Base-by-base conservation (phyloP, 306 rosid species). In the Carpinus fangiana region DNA sequence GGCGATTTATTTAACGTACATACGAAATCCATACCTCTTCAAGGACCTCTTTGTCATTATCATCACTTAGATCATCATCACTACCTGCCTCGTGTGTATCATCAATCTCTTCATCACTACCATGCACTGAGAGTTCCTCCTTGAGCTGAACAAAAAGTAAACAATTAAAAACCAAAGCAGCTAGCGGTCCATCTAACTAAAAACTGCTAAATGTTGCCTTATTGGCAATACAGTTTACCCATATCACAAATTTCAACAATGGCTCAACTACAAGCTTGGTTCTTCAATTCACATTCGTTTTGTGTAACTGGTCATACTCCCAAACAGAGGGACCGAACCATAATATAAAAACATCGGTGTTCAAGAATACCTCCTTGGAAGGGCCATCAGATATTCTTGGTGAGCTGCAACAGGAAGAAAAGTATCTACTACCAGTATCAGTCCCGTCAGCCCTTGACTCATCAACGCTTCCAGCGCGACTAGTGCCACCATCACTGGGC, bases 51-150 rank as follows among this genome's bases (percentile, higher is more conserved):
- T 84, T 82, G 82, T 87, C 83, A 72, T 21, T 84, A 12, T 87
- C 93, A 79, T 95, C 97, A 73, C 93, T 92, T 23, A 85, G 62
- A 82, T 95, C 98, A 48, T 95, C 98, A 51, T 94, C 98, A 52
- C 97, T 94, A 57, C 91, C 95, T 14, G 54, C 82, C 68, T 94
- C 93, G 2, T 76, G 89, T 48, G 88, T 93, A 73, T 95, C 97
- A 53, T 92, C 98, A 66, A 82, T 84, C 85, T 95, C 98, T 83
- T 95, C 98, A 79, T 95, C 98, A 28, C 98, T 95, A 18, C 98
- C 98, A 79, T 90, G 81, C 67, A 95, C 98, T 12, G 97, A 95
- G 78, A 79, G 82, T 66, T 95, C 95, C 74, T 89, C 97, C 89
- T 86, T 95, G 66, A 91, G 91, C 98, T 92, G 70, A 82, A 81